phyloP scores from a whole-genome alignment of 2,329 filamentous ascomycete genomes.

The Didymellaceae sp. region DNA sequence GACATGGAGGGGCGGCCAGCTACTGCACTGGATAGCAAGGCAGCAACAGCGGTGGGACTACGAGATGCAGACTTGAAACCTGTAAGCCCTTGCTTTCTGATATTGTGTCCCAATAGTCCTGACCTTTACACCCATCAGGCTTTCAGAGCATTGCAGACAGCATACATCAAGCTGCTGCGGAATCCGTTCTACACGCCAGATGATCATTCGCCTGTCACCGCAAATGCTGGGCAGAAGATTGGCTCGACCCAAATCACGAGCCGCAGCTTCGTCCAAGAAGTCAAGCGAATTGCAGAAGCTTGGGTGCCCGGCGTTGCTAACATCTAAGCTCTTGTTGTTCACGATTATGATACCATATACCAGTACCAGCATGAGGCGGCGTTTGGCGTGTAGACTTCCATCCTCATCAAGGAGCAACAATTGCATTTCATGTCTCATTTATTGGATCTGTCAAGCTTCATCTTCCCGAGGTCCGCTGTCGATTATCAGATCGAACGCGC shows the following conservation, averaged over 20 bases:
- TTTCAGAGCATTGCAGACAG: slow-evolving; percentile 90
- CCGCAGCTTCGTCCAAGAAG: slow-evolving; percentile 78
- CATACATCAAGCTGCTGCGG: slow-evolving; percentile 85
- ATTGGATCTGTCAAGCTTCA: background rate
- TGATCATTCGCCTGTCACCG: slow-evolving; percentile 70
- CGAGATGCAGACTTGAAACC: slow-evolving; percentile 87
- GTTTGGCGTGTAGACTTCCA: slow-evolving; percentile 22
- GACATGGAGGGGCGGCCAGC: slow-evolving; percentile 80
- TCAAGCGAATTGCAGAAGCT: slow-evolving; percentile 81
- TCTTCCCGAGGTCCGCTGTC: slow-evolving; percentile 1
- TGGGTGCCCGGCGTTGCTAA: slow-evolving; percentile 78
- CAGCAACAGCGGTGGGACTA: slow-evolving; percentile 66
- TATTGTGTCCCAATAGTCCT: too few relatives aligned
- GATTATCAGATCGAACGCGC: slow-evolving; percentile 24
- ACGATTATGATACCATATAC: slow-evolving; percentile 27
- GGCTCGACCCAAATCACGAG: slow-evolving; percentile 76
- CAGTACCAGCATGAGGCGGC: slow-evolving; percentile 33
- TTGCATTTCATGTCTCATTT: background rate
- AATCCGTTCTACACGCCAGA: slow-evolving; percentile 96
- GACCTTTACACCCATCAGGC: too few relatives aligned
- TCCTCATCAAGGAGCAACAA: background rate
- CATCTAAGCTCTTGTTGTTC: slow-evolving; percentile 53
- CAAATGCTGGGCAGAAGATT: slow-evolving; percentile 53
- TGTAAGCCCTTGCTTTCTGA: slow-evolving; percentile 56
- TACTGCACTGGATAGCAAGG: slow-evolving; percentile 42